Evolutionary conservation across 2,329 filamentous ascomycete species (phyloP).

Genomic region (Septoria linicola): DNA sequence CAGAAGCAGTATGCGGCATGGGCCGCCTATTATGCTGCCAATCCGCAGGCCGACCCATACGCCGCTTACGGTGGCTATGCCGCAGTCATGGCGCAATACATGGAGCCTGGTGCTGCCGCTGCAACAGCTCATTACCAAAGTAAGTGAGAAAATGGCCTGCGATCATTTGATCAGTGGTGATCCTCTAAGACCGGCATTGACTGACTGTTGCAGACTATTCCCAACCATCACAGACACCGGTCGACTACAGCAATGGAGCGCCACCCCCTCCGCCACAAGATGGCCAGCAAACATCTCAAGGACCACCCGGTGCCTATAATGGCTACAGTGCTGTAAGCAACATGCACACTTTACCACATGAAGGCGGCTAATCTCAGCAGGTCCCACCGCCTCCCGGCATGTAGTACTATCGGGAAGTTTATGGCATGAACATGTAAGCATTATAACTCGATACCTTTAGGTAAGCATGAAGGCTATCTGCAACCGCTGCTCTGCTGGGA

Average conservation of each 20-base stretch:
- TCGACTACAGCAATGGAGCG: constrained; percentile 10
- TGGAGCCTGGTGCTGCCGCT: constrained; percentile 14
- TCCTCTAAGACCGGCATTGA: not conserved
- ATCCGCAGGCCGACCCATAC: constrained; percentile 80
- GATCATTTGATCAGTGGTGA: not conserved
- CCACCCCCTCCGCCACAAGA: constrained; percentile 6
- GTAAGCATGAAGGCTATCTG: no score
- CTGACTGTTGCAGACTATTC: not conserved
- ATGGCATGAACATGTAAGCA: no score
- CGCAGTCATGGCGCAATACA: constrained; percentile 28
- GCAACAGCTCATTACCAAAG: constrained; percentile 6
- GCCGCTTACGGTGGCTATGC: constrained; percentile 79
- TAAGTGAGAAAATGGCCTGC: not conserved
- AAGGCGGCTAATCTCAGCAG: not conserved
- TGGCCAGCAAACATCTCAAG: constrained; percentile 1
- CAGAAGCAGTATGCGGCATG: constrained; percentile 57
- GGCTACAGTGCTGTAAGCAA: constrained; percentile 10
- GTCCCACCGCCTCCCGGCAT: constrained; percentile 12
- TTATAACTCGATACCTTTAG: no score
- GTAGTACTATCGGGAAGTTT: not conserved
- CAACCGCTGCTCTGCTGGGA: no score
- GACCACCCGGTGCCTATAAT: constrained; percentile 8
- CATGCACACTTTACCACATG: not conserved
- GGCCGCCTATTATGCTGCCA: constrained; percentile 77
- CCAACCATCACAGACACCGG: constrained; percentile 6